These are phyloP conservation scores for Aspergillus fumigatus DNA, from an alignment of 2,329 filamentous ascomycete genomes.

Conservation along the genomic window DNA sequence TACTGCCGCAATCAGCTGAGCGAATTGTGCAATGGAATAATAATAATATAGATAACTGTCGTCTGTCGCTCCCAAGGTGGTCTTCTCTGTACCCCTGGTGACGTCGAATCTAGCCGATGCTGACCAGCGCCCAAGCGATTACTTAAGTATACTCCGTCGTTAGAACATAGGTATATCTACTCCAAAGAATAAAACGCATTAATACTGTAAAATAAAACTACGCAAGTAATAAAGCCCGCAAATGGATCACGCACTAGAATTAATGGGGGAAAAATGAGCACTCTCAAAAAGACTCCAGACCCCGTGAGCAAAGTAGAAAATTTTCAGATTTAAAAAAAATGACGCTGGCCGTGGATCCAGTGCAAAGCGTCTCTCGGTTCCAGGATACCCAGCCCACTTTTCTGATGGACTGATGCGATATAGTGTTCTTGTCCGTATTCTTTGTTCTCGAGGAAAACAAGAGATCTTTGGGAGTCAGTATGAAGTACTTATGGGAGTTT, in stretches of 20 bases:
- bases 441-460: constrained; percentile 1
- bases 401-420: background rate
- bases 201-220: background rate
- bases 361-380: constrained; percentile 15
- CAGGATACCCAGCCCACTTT: constrained; percentile 13
- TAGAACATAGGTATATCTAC: too few relatives aligned
- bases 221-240: background rate
- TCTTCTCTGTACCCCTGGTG: constrained; percentile 6
- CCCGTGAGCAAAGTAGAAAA: background rate
- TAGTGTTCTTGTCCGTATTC: background rate
- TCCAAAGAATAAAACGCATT: background rate
- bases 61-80: background rate
- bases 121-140: too few relatives aligned
- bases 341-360: constrained; percentile 8
- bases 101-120: background rate
- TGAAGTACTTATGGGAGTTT: background rate
- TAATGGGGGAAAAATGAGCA: background rate
- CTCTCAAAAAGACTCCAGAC: background rate
- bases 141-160: too few relatives aligned
- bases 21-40: constrained; percentile 17
- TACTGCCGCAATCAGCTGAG: constrained; percentile 19
- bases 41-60: background rate
- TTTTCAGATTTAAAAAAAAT: constrained; percentile 1
- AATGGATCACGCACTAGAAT: background rate
- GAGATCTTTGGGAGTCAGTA: background rate